These are phyloP conservation scores for Clonostachys sp. DNA, from an alignment of 2,329 filamentous ascomycete species.

Conservation along the genomic window DNA sequence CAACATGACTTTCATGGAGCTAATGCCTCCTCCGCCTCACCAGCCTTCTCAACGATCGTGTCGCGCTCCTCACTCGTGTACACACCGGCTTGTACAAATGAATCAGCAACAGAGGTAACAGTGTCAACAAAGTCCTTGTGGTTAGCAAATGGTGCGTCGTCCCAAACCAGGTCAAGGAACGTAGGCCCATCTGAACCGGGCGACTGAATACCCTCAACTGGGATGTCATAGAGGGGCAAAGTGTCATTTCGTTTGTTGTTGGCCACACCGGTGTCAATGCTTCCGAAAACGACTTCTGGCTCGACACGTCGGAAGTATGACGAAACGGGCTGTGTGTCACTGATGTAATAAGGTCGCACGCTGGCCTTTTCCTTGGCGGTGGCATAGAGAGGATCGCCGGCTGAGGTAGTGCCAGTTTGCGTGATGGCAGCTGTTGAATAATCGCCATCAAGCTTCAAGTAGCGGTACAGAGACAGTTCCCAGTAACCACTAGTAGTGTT, in stretches of 20 bases:
- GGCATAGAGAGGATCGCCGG: slow-evolving; percentile 17
- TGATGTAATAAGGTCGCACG: slow-evolving; percentile 20
- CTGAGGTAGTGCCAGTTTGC: slow-evolving; percentile 8
- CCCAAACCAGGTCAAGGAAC: slow-evolving; percentile 22
- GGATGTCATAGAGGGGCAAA: slow-evolving; percentile 19
- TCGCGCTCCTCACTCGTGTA: slow-evolving; percentile 14
- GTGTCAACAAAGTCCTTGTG: slow-evolving; percentile 15
- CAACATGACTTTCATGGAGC: not conserved
- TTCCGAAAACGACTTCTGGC: slow-evolving; percentile 18
- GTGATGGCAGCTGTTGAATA: slow-evolving; percentile 15
- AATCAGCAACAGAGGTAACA: slow-evolving; percentile 10
- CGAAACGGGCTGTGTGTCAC: slow-evolving; percentile 17
- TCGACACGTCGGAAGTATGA: slow-evolving; percentile 22
- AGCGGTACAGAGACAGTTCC: slow-evolving; percentile 18
- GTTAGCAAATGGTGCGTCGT: slow-evolving; percentile 17
- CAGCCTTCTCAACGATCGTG: slow-evolving; percentile 12
- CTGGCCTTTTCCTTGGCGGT: slow-evolving; percentile 5
- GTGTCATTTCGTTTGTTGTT: slow-evolving; percentile 21
- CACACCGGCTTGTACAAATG: slow-evolving; percentile 14
- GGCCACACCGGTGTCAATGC: slow-evolving; percentile 13
- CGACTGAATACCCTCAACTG: slow-evolving; percentile 16
- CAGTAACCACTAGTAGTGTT: slow-evolving; percentile 11
- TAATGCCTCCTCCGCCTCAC: slow-evolving; percentile 16
- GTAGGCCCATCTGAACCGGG: slow-evolving; percentile 22
- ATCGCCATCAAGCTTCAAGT: slow-evolving; percentile 21